Evolutionary conservation across 139 green algal species (phyloP), one percentile per base, ranked within the genome.

Genomic region (Asterochloris erici): DNA sequence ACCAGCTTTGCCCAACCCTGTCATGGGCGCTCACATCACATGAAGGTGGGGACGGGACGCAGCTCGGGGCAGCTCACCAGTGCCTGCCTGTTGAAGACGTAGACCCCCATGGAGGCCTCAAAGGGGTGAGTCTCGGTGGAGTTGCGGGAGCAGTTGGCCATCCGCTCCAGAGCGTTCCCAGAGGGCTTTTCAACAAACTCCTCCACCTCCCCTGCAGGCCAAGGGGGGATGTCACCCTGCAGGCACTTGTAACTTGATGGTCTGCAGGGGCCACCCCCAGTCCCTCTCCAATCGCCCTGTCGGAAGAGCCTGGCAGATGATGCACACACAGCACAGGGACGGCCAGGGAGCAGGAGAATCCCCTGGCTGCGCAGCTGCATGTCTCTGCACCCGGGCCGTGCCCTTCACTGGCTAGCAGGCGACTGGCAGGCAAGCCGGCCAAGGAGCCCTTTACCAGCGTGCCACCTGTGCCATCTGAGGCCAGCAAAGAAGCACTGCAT

Each of bases 71-170:
- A 54, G 60, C 77, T 74, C 63, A 73, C 63, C 77, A 81, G 29
- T 13, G 69, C 77, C 73, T 81, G 61, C 64, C 89, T 81, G 85
- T 89, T 93, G 90, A 94, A 94, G 28, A 95, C 85, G 83, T 96
- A 96, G 87, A 97, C 93, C 61, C 94, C 94, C 94, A 97, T 97
- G 83, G 87, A 92, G 19, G 93, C 94, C 82, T 87, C 78, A 68
- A 87, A 85, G n/a, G 83, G 83, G n/a, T 79, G 14, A 29, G 79
- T 19, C 19, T 73, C 19, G 9, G 80, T 83, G 21, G 81, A 78
- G 68, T 85, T 60, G 47, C 74, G 69, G 71, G 60, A 79, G 38
- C 66, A 87, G 60, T 79, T 70, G 23, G 71, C 61, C 77, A 92
- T 60, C 10, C 11, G 16, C 54, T 79, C 15, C 85, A 92, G 79